Base-by-base conservation (phyloP, 2,329 filamentous ascomycete genomes). In the Sphaerulina populicola region DNA sequence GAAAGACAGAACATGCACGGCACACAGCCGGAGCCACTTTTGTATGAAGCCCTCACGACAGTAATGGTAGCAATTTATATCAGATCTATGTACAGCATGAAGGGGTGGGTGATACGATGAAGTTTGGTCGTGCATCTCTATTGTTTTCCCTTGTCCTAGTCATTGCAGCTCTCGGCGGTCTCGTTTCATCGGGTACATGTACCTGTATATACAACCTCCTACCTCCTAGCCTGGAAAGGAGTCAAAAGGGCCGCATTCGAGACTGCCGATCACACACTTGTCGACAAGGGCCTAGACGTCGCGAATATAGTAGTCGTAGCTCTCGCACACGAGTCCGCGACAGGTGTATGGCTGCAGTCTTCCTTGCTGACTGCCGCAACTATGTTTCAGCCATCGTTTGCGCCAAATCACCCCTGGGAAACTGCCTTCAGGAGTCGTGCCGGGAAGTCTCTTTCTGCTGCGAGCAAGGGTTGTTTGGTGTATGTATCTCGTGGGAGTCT, bases 291-390 rank as follows among this genome's bases (percentile, higher is more conserved):
- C 31, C 12, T 5, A 11, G 31, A 11, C 31, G 10, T 35, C 31
- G 31, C 31, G 10, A 8, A 10, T 15, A 14, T 23, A 53, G 51
- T 39, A 47, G 46, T 42, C 51, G 49, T 27, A 27, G 23, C 46
- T 49, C 51, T 2, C 18, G 18, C 18, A 50, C 43, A 50, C 51
- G 46, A 53, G 46, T 42, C 39, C 36, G 30, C 39, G 41, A 30
- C 12, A 31, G 39, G 29, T 41, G 46, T 33, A 18, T 39, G 31
- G 45, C 23, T 39, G 45, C 29, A 48, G 2, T 41, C 39, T 49
- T 49, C 46, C 46, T 49, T 49, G 46, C 46, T 49, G 37, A 39
- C 46, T 38, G 41, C 46, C 30, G 37, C 23, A 27, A 27, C 39
- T 49, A 39, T 38, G 46, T 49, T 49, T 49, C 46, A 49, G 39